These are phyloP conservation scores for Trichoderma koningii DNA, from an alignment of 2,329 filamentous ascomycete genomes.

Conservation along the genomic window DNA sequence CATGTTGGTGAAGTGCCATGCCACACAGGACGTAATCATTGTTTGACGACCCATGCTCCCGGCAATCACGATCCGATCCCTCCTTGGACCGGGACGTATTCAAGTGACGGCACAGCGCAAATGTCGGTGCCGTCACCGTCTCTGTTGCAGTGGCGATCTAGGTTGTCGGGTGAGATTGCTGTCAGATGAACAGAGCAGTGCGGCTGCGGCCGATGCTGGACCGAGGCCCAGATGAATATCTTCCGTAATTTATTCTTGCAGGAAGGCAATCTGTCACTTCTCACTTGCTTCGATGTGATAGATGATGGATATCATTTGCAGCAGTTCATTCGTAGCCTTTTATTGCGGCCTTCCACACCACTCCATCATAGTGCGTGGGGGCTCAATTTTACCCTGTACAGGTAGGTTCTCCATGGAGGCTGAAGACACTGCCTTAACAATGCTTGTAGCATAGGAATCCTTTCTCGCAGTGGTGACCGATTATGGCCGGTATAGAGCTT, in stretches of 20 bases:
- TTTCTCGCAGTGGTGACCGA: not conserved
- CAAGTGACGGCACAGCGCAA: not conserved
- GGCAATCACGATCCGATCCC: slow-evolving; percentile 3
- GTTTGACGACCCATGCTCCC: not conserved
- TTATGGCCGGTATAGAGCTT: not conserved
- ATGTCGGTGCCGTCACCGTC: slow-evolving; percentile 1
- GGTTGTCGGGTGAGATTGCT: not conserved
- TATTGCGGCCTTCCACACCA: not conserved
- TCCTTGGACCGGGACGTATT: not conserved
- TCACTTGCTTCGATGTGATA: slow-evolving; percentile 4
- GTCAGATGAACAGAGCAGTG: not conserved
- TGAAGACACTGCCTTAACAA: not conserved
- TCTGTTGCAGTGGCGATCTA: not conserved
- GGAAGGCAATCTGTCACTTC: not conserved
- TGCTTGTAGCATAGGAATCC: not conserved
- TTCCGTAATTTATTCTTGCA: not conserved
- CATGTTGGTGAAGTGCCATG: not conserved
- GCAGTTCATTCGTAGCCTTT: slow-evolving; percentile 1
- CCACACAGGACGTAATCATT: not conserved
- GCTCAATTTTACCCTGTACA: not conserved
- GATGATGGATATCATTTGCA: not conserved
- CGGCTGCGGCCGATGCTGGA: not conserved
- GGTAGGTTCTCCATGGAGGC: too few species aligned
- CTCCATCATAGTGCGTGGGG: not conserved
- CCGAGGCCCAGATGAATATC: not conserved